Conservation (phyloP, 192 early-diverging fungal genomes). For the Coemansia sp. region DNA sequence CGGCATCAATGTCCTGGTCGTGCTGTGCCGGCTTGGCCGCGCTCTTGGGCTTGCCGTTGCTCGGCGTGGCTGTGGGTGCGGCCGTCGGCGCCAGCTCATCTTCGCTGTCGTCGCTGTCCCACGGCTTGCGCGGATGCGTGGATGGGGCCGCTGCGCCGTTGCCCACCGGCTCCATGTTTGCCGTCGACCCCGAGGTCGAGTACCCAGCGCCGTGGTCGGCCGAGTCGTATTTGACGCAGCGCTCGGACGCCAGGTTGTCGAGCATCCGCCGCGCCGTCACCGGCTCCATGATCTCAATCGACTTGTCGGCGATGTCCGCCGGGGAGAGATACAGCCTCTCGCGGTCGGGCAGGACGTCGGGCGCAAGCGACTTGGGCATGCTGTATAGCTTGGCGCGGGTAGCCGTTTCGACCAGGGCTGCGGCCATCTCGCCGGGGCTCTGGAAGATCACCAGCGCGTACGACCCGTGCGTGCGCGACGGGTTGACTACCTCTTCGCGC, state of each 20-base stretch:
- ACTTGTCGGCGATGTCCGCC: conserved; percentile 46
- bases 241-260: conserved; percentile 47
- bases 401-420: conserved; percentile 35
- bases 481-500: conserved; percentile 25
- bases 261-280: conserved; percentile 55
- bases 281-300: conserved; percentile 56
- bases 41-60: conserved; percentile 2
- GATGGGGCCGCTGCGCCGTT: neutral
- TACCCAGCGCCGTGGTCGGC: conserved; percentile 20
- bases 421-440: conserved; percentile 43
- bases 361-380: conserved; percentile 28
- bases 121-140: conserved; percentile 29
- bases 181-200: conserved; percentile 37
- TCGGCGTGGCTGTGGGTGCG: neutral
- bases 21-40: conserved; percentile 2
- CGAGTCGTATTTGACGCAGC: conserved; percentile 26
- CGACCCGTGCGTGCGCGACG: conserved; percentile 43
- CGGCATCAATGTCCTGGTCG: conserved; percentile 11
- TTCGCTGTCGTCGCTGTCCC: conserved; percentile 45
- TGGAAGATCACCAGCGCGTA: conserved; percentile 53
- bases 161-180: conserved; percentile 14
- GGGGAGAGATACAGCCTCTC: conserved; percentile 28
- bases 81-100: conserved; percentile 16
- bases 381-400: conserved; percentile 30
- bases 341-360: conserved; percentile 43